These are phyloP conservation scores for peach (Prunus persica) DNA, from an alignment of 306 rosid genomes.

Conservation along the genomic window Prunus_persica_NCBIv2 NC_034015.1:871001-871500, in stretches of 20 bases:
- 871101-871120: background rate
- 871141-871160: background rate
- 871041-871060: background rate
- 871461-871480: background rate
- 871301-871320: too few relatives aligned
- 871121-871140: conserved; percentile 6
- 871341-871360: background rate
- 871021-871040: background rate
- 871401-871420: background rate
- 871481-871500: conserved; percentile 2
- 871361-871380: too few relatives aligned
- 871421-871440: background rate
- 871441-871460: background rate
- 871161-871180: background rate
- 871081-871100: background rate
- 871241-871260: too few relatives aligned
- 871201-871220: conserved; percentile 68
- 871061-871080: background rate
- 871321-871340: too few relatives aligned
- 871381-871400: too few relatives aligned
- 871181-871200: conserved; percentile 53
- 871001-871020: background rate
- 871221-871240: background rate
- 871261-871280: too few relatives aligned
- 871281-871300: too few relatives aligned